Evolutionary conservation across 176 grass and related monocot genomes (phyloP), one percentile per base, ranked within the genome.

Genomic region (Aegilops umbellulata): DNA sequence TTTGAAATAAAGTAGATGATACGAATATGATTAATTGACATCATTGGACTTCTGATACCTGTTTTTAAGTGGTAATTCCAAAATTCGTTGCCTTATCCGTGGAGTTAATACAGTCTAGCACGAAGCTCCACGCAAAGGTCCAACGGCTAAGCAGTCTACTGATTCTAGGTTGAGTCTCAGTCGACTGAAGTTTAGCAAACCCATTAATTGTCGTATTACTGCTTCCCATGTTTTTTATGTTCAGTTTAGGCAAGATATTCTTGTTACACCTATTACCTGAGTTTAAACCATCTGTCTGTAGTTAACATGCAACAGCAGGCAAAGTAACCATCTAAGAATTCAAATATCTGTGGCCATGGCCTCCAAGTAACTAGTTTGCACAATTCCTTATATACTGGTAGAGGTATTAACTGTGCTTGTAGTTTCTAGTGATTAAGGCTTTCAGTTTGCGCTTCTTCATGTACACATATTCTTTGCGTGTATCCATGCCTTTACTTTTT

Each of bases 1-100:
- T 53, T 11, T 30, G 25, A 76, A 76, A 51, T n/a, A 42, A 76
- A 79, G 72, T 80, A 38, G 36, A 85, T 85, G 67, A 39, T 60
- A 31, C 42, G 78, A 74, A 69, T 66, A 8, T 53, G 67, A 64
- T 82, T 7, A 35, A 86, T 31, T 51, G 2, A 51, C 77, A 55
- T 11, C 34, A 80, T 80, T 72, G 35, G 27, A 51, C 7, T 77
- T 64, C 46, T 44, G 8, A 38, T 31, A 47, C 24, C 49, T 75
- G 32, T 61, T 72, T 60, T 60, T 9, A 20, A 49, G 3, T 30
- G 39, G 26, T 9, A 63, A 76, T 35, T 63, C 24, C 17, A 60
- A 44, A 84, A 63, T 35, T 39, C 57, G 35, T 38, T 82, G 31
- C 38, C 47, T 68, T 82, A 36, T 36, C 49, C 19, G 5, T 38